Percentiles rank a stretch among this genome's conserved stretches.
Evolutionary conservation across 1,284 basidiomycete species (phyloP).

Genomic region (Gymnopus androsaceus): DNA sequence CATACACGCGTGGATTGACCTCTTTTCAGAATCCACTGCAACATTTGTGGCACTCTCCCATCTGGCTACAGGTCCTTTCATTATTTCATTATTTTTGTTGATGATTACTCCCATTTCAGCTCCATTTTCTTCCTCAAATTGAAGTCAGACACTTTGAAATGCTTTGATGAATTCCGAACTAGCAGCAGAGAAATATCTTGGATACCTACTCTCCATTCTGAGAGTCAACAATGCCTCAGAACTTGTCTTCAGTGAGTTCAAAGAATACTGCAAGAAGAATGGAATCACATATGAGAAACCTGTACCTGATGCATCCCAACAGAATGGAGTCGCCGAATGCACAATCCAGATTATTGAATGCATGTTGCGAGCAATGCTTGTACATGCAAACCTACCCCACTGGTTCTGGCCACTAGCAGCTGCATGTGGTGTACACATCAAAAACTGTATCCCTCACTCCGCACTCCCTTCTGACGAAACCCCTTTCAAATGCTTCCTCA

Average conservation of each 20-base stretch:
- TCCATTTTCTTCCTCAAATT: slow-evolving; percentile 10
- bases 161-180: slow-evolving; percentile 17
- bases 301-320: slow-evolving; percentile 24
- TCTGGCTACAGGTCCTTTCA: background rate
- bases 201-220: slow-evolving; percentile 6
- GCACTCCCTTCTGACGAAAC: background rate
- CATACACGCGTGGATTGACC: background rate
- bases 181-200: slow-evolving; percentile 18
- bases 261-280: slow-evolving; percentile 14
- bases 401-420: background rate
- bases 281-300: slow-evolving; percentile 18
- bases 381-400: slow-evolving; percentile 15
- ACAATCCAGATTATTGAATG: slow-evolving; percentile 11
- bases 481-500: background rate
- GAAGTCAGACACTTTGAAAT: slow-evolving; percentile 14
- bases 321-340: slow-evolving; percentile 22
- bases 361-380: slow-evolving; percentile 21
- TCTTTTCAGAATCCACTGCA: background rate
- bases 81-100: slow-evolving; percentile 9
- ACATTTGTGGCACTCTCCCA: background rate
- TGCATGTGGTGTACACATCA: background rate
- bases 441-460: background rate
- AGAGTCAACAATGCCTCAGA: slow-evolving; percentile 21
- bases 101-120: slow-evolving; percentile 6
- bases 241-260: slow-evolving; percentile 12